Base-by-base conservation (phyloP, 1,284 basidiomycete genomes). In the Sanghuangporus sanghuang region DNA sequence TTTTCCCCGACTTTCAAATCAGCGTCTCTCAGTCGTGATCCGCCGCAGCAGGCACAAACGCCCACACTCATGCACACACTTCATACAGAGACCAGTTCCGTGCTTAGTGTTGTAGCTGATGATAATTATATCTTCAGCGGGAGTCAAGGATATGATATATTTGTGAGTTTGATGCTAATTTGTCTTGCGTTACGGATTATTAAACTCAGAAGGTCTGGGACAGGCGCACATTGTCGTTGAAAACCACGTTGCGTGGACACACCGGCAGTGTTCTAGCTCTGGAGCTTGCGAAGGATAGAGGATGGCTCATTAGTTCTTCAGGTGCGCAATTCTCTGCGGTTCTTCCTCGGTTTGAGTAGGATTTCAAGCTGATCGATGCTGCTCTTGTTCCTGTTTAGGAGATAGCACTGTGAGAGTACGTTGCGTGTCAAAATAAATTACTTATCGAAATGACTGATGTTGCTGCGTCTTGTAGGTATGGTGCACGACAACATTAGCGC, bases 291-390 rank as follows among this genome's bases (percentile, higher is more conserved):
- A 75, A 84, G 52, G 89, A 91, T 58, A 86, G 84, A 69, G 78
- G 83, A 48, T 96, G 95, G 94, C 75, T 96, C 23, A 90, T 97
- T 70, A 94, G 92, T 67, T 88, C 92, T 9, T 90, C 89, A 49
- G 85, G 89, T 88, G 70, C 57, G 81, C 69, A 14, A 23, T 21
- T 49, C 11, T 7, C 21, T 40, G 70, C 14, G 67, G 67, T 67
- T 68, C n/a, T 16, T 54, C 44, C 16, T 55, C 3, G 32, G 59
- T 7, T 42, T 16, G 12, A 18, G 11, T 35, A 35, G 39, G 44
- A 38, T 32, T 3, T 32, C 9, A 23, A 38, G 57, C 16, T 59
- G 6, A 36, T 54, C 53, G 53, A 57, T 62, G 57, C 63, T 16
- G 9, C n/a, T 12, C 54, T 58, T 39, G 18, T 42, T 18, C 39